Conservation (phyloP, 2,329 filamentous ascomycete species). For the Phialophora chinensis region DNA sequence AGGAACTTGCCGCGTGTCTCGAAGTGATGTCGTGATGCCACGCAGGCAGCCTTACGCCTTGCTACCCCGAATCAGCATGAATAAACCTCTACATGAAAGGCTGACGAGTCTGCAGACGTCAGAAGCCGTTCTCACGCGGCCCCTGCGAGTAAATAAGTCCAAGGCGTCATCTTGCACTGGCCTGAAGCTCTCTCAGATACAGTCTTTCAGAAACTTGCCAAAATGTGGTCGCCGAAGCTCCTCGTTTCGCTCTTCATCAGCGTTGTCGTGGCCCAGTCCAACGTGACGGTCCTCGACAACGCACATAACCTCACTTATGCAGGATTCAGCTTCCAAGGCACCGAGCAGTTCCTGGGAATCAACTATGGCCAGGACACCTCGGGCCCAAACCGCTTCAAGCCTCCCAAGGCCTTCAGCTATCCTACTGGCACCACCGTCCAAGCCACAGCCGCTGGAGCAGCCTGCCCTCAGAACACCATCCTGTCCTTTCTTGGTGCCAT, state of each 20-base stretch:
- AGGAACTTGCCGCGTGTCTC: background rate
- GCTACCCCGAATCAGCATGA: background rate
- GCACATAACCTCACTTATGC: conserved; percentile 35
- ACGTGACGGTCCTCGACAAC: conserved; percentile 21
- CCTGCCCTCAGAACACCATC: conserved; percentile 37
- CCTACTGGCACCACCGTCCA: conserved; percentile 38
- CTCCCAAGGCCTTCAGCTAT: conserved; percentile 38
- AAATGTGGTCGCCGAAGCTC: conserved; percentile 1
- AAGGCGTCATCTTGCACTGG: background rate
- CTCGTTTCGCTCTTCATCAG: conserved; percentile 2
- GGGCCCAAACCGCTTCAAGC: conserved; percentile 42
- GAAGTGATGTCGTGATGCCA: background rate
- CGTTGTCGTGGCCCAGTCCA: conserved; percentile 16
- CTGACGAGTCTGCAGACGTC: conserved; percentile 22
- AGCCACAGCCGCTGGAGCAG: conserved; percentile 38
- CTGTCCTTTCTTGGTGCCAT: conserved; percentile 19
- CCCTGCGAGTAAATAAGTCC: conserved; percentile 1
- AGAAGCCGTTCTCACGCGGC: background rate
- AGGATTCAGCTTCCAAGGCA: conserved; percentile 34
- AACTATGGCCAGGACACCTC: conserved; percentile 42
- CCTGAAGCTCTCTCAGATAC: background rate
- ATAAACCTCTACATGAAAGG: background rate
- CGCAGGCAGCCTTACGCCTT: conserved; percentile 8
- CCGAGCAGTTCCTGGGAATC: conserved; percentile 41
- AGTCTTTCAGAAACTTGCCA: background rate